phyloP scores from a whole-genome alignment of 2,329 filamentous ascomycete species.

The Nannizzia gypsea region DNA sequence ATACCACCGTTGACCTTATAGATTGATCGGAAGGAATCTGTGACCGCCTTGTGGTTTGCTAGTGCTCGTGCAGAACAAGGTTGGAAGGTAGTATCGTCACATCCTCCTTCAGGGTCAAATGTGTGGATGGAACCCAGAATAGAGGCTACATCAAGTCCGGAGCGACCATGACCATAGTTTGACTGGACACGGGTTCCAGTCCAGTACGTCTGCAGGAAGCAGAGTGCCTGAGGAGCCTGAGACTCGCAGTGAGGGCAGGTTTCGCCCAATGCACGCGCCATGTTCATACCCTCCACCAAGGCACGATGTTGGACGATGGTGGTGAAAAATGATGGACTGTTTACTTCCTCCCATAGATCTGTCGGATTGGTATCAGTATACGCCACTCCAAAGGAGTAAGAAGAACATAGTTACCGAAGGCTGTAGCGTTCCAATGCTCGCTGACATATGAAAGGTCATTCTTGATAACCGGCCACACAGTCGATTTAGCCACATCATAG shows the following conservation, averaged over 20 bases:
- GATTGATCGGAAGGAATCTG: constrained; percentile 61
- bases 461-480: constrained; percentile 59
- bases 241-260: constrained; percentile 49
- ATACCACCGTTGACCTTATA: constrained; percentile 60
- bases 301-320: constrained; percentile 55
- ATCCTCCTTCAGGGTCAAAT: constrained; percentile 56
- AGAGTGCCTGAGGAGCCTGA: constrained; percentile 58
- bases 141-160: constrained; percentile 61
- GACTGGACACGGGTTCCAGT: constrained; percentile 52
- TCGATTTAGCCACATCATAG: constrained; percentile 38
- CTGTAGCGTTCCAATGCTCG: constrained; percentile 55
- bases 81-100: constrained; percentile 61
- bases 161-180: constrained; percentile 54
- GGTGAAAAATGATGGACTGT: constrained; percentile 68
- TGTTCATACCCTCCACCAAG: constrained; percentile 45
- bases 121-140: constrained; percentile 54
- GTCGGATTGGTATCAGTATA: background rate
- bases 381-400: constrained; percentile 6
- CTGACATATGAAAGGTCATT: constrained; percentile 65
- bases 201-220: constrained; percentile 67
- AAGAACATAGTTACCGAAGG: constrained; percentile 40
- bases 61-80: constrained; percentile 58
- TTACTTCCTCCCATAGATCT: constrained; percentile 69
- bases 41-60: constrained; percentile 62
- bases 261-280: constrained; percentile 54